Conservation (phyloP, 768 basidiomycete species). For the Steccherinum ochraceum region DNA sequence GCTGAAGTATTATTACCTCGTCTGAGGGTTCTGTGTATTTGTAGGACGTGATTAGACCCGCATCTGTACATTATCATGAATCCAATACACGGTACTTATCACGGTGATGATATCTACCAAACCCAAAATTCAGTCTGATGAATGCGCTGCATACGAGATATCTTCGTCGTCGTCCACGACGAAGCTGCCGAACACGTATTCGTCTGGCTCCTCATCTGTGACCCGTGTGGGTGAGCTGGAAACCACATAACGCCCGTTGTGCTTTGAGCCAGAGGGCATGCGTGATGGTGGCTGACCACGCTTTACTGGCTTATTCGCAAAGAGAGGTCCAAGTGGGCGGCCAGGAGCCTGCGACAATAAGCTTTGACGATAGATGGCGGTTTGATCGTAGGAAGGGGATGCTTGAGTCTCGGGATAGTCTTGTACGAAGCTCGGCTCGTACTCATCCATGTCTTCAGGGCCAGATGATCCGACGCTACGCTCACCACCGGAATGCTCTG, state of each 20-base stretch:
- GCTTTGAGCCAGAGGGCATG: too few species aligned
- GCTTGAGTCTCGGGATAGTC: conserved; percentile 61
- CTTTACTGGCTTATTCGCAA: conserved; percentile 46
- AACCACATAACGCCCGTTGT: conserved; percentile 24
- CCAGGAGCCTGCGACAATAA: conserved; percentile 62
- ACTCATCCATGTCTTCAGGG: conserved; percentile 56
- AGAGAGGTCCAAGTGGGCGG: conserved; percentile 45
- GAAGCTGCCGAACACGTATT: conserved; percentile 72
- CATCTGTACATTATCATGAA: too few species aligned
- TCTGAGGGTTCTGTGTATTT: too few species aligned
- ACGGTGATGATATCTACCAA: too few species aligned
- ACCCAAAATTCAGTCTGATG: not conserved
- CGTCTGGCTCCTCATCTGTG: conserved; percentile 48
- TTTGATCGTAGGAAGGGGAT: conserved; percentile 70
- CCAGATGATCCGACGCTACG: conserved; percentile 56
- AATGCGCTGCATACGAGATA: conserved; percentile 34
- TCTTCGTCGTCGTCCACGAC: conserved; percentile 77
- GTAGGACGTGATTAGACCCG: too few species aligned
- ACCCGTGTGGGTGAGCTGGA: conserved; percentile 61
- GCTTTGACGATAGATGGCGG: conserved; percentile 60
- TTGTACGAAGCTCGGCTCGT: conserved; percentile 61
- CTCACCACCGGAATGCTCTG: conserved; percentile 78
- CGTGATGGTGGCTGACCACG: conserved; percentile 21
- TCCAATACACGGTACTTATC: too few species aligned
- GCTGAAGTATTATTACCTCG: too few species aligned